phyloP scores from a whole-genome alignment of 202 grass and related monocot genomes.

The Schoenoplectus tabernaemontani region DNA sequence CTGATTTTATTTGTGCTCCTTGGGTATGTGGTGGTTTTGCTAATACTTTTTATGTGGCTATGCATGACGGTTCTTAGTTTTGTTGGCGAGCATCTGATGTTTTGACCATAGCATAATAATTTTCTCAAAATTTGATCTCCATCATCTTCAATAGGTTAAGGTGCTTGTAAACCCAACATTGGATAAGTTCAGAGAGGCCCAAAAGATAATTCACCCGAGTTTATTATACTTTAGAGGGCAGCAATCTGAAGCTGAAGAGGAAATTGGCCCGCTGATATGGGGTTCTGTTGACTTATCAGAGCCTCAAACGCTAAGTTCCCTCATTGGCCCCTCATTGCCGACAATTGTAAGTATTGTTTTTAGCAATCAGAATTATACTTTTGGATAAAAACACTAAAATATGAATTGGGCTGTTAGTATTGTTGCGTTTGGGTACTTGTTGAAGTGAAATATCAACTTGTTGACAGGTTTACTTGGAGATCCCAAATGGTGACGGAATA shows the following conservation, averaged over 20 bases:
- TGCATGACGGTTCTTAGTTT: neutral
- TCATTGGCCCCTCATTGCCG: constrained; percentile 70
- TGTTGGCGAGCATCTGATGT: neutral
- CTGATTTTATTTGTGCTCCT: neutral
- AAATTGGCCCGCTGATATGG: constrained; percentile 74
- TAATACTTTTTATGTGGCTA: neutral
- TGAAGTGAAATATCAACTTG: constrained; percentile 13
- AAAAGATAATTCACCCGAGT: constrained; percentile 60
- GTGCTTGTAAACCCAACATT: constrained; percentile 68
- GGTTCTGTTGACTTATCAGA: constrained; percentile 54
- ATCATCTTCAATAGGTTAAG: constrained; percentile 50
- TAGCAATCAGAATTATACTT: constrained; percentile 6
- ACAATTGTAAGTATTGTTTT: constrained; percentile 58
- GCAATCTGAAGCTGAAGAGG: constrained; percentile 70
- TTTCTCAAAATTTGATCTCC: neutral
- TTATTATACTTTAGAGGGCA: constrained; percentile 90
- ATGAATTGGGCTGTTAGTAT: constrained; percentile 8
- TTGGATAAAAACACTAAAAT: neutral
- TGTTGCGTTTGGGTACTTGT: neutral
- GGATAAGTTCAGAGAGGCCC: constrained; percentile 71
- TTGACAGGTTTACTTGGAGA: constrained; percentile 88
- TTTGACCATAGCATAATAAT: neutral
- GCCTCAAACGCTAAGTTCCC: constrained; percentile 59
- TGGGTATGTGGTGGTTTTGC: neutral
- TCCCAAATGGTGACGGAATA: constrained; percentile 85